Evolutionary conservation across 306 rosid genomes (phyloP).

Genomic region (Corylus americana): DNA sequence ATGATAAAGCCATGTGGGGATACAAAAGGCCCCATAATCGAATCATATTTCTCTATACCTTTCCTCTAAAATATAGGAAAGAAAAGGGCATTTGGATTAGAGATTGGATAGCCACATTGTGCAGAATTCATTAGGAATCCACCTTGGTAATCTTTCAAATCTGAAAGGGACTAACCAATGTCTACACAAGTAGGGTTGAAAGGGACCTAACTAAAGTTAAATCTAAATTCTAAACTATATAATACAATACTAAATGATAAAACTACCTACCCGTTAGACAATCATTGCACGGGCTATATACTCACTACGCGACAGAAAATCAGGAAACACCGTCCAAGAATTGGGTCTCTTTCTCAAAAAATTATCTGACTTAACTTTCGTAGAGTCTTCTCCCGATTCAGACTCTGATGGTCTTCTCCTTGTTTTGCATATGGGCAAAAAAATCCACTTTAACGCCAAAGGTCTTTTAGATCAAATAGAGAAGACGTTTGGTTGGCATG

Average conservation of each 20-base stretch:
- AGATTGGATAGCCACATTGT: background rate
- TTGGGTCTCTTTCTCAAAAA: too few species aligned
- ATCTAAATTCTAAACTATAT: background rate
- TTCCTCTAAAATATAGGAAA: background rate
- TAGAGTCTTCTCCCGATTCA: too few species aligned
- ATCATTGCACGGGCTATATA: too few species aligned
- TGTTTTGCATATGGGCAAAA: too few species aligned
- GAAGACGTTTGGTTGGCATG: background rate
- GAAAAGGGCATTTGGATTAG: background rate
- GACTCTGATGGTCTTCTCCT: too few species aligned
- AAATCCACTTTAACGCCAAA: too few species aligned
- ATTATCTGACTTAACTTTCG: too few species aligned
- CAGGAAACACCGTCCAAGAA: too few species aligned
- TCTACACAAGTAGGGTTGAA: background rate
- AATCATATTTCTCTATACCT: background rate
- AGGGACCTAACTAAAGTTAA: background rate
- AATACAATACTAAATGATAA: background rate
- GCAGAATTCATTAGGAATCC: background rate
- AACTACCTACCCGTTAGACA: too few species aligned
- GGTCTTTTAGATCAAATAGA: background rate
- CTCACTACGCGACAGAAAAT: too few species aligned
- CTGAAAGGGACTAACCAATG: background rate
- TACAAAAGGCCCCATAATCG: background rate
- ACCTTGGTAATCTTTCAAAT: constrained; percentile 1
- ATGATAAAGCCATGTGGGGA: background rate